These are phyloP conservation scores for Populus tomentosa DNA, from an alignment of 441 rosid genomes.

Conservation along the genomic window DNA sequence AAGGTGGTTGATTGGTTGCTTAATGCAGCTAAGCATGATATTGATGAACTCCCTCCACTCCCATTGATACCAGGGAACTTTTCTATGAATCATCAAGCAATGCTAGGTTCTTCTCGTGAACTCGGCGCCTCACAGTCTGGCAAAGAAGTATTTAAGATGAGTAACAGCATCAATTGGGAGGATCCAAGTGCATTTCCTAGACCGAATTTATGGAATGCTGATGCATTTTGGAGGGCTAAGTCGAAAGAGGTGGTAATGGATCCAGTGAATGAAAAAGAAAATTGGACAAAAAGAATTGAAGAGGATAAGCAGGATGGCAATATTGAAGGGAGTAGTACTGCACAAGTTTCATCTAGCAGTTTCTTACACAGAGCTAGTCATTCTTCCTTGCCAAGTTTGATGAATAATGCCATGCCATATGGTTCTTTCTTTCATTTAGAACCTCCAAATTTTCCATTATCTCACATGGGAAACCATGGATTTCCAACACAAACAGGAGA, in stretches of 20 bases:
- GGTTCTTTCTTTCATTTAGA: constrained; percentile 48
- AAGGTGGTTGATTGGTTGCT: constrained; percentile 91
- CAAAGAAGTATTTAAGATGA: constrained; percentile 41
- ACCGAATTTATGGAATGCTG: constrained; percentile 29
- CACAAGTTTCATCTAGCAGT: constrained; percentile 24
- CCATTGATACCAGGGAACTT: constrained; percentile 52
- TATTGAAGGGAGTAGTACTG: constrained; percentile 24
- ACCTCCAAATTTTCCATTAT: constrained; percentile 46
- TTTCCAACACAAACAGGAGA: constrained; percentile 35
- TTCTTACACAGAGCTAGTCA: constrained; percentile 22
- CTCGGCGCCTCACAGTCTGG: constrained; percentile 25
- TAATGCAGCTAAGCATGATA: constrained; percentile 69
- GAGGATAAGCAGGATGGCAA: constrained; percentile 27
- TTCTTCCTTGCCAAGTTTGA: constrained; percentile 35
- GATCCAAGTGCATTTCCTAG: constrained; percentile 19
- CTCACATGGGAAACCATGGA: constrained; percentile 55
- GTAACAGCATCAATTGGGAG: constrained; percentile 23
- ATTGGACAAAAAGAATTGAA: constrained; percentile 19
- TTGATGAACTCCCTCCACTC: constrained; percentile 86
- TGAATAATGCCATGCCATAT: constrained; percentile 25
- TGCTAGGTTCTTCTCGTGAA: constrained; percentile 25
- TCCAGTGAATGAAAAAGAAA: constrained; percentile 15
- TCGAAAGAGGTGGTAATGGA: constrained; percentile 31
- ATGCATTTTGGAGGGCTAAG: constrained; percentile 26
- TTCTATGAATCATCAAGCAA: constrained; percentile 32